Percentiles rank a stretch among this genome's conserved stretches.
Conservation (phyloP, 2,329 filamentous ascomycete species). For the Botrytis squamosa region DNA sequence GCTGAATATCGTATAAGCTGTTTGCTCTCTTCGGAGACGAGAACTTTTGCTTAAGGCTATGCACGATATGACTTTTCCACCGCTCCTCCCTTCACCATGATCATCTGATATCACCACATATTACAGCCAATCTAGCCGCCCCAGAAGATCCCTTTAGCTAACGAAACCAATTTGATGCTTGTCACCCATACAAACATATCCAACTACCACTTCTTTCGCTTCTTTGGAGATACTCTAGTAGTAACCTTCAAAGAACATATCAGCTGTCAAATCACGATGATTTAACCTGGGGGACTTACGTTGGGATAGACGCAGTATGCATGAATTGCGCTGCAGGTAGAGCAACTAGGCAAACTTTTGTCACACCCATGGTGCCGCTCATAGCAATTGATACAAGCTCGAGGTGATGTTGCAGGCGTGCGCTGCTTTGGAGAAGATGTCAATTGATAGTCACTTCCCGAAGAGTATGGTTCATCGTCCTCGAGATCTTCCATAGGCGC, state of each 20-base stretch:
- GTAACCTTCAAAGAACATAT: constrained; percentile 1
- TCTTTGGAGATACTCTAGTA: background rate
- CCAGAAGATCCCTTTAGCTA: background rate
- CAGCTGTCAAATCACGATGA: background rate
- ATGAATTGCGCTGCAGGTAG: background rate
- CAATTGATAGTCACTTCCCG: background rate
- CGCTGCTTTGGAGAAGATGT: background rate
- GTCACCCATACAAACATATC: background rate
- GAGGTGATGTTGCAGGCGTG: background rate
- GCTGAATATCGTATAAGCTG: background rate
- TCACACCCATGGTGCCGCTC: constrained; percentile 4
- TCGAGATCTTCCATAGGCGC: background rate
- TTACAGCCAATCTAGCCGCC: background rate
- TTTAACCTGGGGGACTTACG: constrained; percentile 1
- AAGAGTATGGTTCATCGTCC: background rate
- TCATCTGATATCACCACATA: background rate
- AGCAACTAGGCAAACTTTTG: background rate
- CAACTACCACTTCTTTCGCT: background rate
- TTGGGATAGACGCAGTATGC: constrained; percentile 6
- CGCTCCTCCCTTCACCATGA: background rate
- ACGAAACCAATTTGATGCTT: background rate
- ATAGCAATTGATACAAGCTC: constrained; percentile 4
- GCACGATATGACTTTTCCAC: background rate
- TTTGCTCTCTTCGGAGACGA: background rate
- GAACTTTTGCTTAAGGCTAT: background rate